Base-by-base conservation (phyloP, 2,329 filamentous ascomycete species). In the Botrytis elliptica region DNA sequence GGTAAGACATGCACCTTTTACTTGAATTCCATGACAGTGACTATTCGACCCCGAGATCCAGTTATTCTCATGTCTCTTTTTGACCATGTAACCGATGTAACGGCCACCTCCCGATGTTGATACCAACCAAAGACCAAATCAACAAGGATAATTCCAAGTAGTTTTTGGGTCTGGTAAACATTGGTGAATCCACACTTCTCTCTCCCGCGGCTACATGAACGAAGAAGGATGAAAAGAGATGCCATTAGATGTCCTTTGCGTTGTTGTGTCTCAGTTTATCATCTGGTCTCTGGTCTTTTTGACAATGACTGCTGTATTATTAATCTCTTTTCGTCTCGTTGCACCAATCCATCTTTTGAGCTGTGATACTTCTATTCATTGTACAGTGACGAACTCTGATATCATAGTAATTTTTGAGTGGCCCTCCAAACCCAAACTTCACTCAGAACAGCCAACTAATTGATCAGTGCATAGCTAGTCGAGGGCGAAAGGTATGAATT, bases 81-180 rank as follows among this genome's bases (percentile, higher is more conserved):
- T 2, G 22, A 40, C 49, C 49, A 52, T 52, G 49, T 16, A n/a
- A 14, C 49, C 36, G 60, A 62, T 62, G 59, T 40, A n/a, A 38
- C 22, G 33, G 36, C 36, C 12, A 62, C 22, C 59, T 38, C 14
- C 2, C 59, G 59, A 63, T 63, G 60, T 63, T 40, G 60, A 63
- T n/a, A 16, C 36, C 22, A 62, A 5, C 8, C 22, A 62, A 62
- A 40, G 6, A 40, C 7, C 36, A n/a, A 63, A 18, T 16, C n/a
- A 63, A 64, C 62, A 64, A 64, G 62, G 62, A 42, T 64, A 6
- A n/a, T 64, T 64, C 62, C 62, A 62, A 62, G 59, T n/a, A 62
- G 29, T 25, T 25, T 55, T 29, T 29, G 10, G 16, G 8, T 4
- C 22, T 22, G 33, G 18, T 36, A 20, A 20, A 36, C 29, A 33